These are phyloP conservation scores for Coccomyxa sp. DNA, from an alignment of 139 green algal species.

Conservation along the genomic window DNA sequence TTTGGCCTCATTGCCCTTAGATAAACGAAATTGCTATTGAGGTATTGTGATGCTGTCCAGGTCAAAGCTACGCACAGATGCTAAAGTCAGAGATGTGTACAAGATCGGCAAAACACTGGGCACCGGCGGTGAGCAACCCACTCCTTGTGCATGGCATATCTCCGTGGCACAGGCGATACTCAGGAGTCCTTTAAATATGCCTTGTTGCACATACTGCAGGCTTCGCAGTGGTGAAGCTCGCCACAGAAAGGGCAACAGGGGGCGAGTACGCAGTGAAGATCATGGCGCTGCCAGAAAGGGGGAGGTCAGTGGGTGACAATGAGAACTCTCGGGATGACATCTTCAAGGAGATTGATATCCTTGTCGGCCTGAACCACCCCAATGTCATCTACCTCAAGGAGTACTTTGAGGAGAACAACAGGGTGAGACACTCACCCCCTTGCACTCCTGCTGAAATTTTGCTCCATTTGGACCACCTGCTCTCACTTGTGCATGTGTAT, in stretches of 20 bases:
- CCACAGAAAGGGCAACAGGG: constrained; percentile 50
- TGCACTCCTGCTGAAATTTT: not conserved
- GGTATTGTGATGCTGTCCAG: not conserved
- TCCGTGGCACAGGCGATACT: not conserved
- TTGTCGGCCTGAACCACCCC: constrained; percentile 70
- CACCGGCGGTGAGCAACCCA: constrained; percentile 52
- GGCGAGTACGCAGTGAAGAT: constrained; percentile 81
- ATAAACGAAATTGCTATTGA: no score
- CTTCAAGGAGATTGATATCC: constrained; percentile 90
- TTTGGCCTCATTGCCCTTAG: no score
- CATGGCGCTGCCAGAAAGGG: constrained; percentile 67
- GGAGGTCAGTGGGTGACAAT: constrained; percentile 52
- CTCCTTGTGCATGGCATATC: not conserved
- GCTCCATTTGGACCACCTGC: not conserved
- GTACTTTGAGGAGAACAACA: constrained; percentile 81
- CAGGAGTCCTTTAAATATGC: not conserved
- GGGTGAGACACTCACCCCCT: constrained; percentile 15
- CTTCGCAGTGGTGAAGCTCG: constrained; percentile 81
- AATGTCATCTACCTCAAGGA: constrained; percentile 87
- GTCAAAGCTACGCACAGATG: constrained; percentile 22
- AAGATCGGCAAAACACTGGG: constrained; percentile 74
- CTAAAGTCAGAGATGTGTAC: constrained; percentile 64
- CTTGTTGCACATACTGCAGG: constrained; percentile 30
- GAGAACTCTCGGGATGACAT: constrained; percentile 80
- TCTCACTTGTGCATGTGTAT: not conserved